Conservation (phyloP, 2,329 filamentous ascomycete genomes). For the Talaromyces sp. region DNA sequence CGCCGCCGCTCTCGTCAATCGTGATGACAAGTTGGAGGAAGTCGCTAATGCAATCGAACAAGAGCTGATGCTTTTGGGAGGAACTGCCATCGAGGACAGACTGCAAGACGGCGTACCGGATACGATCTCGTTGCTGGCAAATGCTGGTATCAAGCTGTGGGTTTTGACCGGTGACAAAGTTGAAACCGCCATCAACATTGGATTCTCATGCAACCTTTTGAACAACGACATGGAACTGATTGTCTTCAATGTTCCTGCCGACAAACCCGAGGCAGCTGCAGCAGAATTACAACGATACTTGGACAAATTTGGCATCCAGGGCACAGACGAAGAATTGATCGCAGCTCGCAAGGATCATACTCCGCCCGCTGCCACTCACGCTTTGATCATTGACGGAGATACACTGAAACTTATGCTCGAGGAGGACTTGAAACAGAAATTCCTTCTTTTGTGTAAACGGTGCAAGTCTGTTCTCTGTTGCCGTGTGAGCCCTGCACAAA, state of each 20-base stretch:
- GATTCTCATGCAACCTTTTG: constrained; percentile 95
- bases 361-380: constrained; percentile 82
- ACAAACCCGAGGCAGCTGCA: constrained; percentile 64
- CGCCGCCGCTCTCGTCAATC: constrained; percentile 75
- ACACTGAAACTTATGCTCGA: constrained; percentile 84
- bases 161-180: constrained; percentile 98
- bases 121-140: constrained; percentile 83
- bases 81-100: constrained; percentile 95
- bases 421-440: constrained; percentile 82
- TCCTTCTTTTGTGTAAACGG: constrained; percentile 91
- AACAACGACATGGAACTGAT: constrained; percentile 98
- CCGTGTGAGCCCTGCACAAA: constrained; percentile 93
- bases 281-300: constrained; percentile 73
- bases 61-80: constrained; percentile 81
- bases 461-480: constrained; percentile 97
- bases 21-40: constrained; percentile 89
- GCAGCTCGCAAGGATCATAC: constrained; percentile 79
- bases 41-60: constrained; percentile 90
- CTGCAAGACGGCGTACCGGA: constrained; percentile 96
- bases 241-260: constrained; percentile 79
- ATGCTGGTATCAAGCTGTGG: constrained; percentile 98
- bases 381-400: constrained; percentile 91
- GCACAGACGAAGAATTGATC: constrained; percentile 79
- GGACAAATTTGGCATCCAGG: constrained; percentile 71
- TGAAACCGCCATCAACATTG: constrained; percentile 99